Evolutionary conservation across 208 protist species (phyloP).

Genomic region (Acanthamoeba royreba): DNA sequence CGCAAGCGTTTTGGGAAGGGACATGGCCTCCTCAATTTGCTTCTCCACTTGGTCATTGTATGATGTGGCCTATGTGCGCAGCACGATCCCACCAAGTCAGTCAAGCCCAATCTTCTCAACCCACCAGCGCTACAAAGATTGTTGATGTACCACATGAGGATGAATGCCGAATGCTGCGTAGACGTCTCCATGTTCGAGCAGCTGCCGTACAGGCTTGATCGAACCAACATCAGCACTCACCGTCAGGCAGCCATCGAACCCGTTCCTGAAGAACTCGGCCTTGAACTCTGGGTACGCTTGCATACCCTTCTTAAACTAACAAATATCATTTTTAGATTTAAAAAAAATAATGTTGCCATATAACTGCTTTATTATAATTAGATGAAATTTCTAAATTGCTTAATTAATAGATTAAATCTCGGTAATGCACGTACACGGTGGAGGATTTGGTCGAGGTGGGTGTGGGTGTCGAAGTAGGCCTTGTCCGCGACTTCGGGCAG

Average conservation of each 20-base stretch:
- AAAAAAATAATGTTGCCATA: too few species aligned
- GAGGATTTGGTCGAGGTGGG: neutral
- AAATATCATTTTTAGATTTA: too few species aligned
- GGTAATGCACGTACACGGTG: neutral
- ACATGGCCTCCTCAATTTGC: constrained; percentile 41
- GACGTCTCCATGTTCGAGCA: neutral
- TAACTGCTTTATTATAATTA: too few species aligned
- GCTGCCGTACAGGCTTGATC: neutral
- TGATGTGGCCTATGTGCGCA: too few species aligned
- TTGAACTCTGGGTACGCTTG: neutral
- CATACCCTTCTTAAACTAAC: neutral
- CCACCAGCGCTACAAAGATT: neutral
- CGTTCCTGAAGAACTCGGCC: neutral
- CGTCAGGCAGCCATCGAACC: neutral
- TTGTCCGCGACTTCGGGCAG: neutral
- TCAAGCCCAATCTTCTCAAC: neutral
- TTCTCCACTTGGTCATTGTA: constrained; percentile 49
- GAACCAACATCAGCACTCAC: neutral
- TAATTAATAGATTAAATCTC: too few species aligned
- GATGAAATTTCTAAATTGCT: too few species aligned
- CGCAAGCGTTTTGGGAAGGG: constrained; percentile 54
- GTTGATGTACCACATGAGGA: neutral
- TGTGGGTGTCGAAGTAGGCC: neutral
- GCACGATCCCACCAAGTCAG: neutral
- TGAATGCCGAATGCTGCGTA: neutral